A percentile compares a stretch with the other conserved stretches of the same genome.
phyloP scores from a whole-genome alignment of 2,329 filamentous ascomycete species.

The Davidsoniella eucalypti region DNA sequence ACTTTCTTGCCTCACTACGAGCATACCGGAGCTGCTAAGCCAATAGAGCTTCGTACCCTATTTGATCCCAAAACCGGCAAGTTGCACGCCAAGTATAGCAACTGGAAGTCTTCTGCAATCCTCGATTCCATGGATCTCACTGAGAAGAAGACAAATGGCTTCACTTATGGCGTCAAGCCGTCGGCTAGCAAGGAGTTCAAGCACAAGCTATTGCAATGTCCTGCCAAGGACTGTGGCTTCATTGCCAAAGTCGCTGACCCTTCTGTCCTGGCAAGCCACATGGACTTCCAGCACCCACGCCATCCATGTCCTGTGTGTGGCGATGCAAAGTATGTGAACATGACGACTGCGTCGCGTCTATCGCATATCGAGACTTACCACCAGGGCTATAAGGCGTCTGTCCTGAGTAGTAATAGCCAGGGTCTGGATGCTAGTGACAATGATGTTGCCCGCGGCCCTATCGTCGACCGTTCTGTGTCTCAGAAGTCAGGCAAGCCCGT shows the following conservation, averaged over 20 bases:
- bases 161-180: background rate
- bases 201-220: constrained; percentile 4
- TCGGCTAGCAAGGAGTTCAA: background rate
- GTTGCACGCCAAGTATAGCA: background rate
- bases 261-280: constrained; percentile 2
- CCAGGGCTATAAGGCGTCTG: background rate
- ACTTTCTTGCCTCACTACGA: constrained; percentile 5
- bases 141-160: background rate
- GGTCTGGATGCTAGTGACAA: background rate
- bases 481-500: background rate
- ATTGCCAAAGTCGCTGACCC: background rate
- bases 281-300: constrained; percentile 4
- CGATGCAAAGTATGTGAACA: background rate
- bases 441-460: background rate
- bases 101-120: constrained; percentile 3
- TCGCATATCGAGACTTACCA: constrained; percentile 1
- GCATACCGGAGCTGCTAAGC: background rate
- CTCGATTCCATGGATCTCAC: background rate
- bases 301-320: constrained; percentile 1
- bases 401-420: background rate
- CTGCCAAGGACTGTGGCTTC: constrained; percentile 7
- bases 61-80: constrained; percentile 5
- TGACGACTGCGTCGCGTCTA: background rate
- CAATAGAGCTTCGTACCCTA: background rate
- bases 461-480: constrained; percentile 3